Evolutionary conservation across 257 asterid species (phyloP), one percentile per base, ranked within the genome.

Genomic region (Solanum sejunctum): DNA sequence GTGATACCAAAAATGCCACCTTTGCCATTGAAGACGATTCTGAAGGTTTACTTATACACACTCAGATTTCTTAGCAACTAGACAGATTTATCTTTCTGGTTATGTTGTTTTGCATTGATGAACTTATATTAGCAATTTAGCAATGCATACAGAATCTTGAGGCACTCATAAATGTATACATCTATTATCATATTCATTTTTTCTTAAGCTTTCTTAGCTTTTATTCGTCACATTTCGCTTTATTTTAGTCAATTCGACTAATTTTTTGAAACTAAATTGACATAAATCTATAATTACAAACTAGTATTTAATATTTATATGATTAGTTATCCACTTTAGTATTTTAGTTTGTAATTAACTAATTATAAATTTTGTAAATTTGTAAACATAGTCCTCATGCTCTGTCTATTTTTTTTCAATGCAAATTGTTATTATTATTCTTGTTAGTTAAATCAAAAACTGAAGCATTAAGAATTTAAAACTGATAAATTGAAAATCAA

Each of bases 181-280:
- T 70, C 79, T 32, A 39, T 39, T 10, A 70, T 70, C 26, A 18
- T 70, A 70, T 60, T 60, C 10, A 60, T 5, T 4, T 4, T n/a
- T 32, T 32, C 16, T 60, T 10, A 5, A 36, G 5, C 15, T 60
- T 0, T 0, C 0, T 0, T n/a, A 1, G 0, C 7, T 60, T 60
- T n/a, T 60, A 60, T 1, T 60, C 20, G 8, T 60, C 1, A 10
- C 1, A 3, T n/a, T n/a, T 6, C 0, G 1, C 0, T 1, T 60
- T 60, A 0, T 7, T 0, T n/a, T 13, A 60, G 8, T 60, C 32
- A n/a, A 2, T 60, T 60, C 10, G 15, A 60, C 16, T 60, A 57
- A 1, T 57, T 2, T 57, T 57, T 57, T 12, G 2, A 0, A 57
- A 26, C 3, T n/a, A 60, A n/a, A 60, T 60, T 36, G 41, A 36